Percentiles rank a stretch among this genome's conserved stretches.
Evolutionary conservation across 2,329 filamentous ascomycete species (phyloP).

Genomic region (Arthrobotrys iridis): DNA sequence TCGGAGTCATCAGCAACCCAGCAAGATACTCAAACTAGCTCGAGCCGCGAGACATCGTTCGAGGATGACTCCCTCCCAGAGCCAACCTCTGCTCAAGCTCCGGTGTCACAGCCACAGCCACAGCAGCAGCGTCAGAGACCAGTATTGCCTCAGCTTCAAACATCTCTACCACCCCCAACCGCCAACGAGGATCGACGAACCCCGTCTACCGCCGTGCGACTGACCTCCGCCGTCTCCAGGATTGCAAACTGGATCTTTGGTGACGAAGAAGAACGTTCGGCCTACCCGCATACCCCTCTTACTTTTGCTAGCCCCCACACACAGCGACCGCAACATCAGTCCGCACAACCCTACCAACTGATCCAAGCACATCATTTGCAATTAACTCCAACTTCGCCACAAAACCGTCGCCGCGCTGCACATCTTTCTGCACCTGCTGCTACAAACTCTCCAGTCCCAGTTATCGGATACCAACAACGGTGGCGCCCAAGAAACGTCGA

Average conservation of each 20-base stretch:
- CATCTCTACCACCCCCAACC: slow-evolving; percentile 23
- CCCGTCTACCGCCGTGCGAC: slow-evolving; percentile 40
- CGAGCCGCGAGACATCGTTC: slow-evolving; percentile 34
- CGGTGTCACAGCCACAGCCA: neutral
- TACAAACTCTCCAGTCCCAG: neutral
- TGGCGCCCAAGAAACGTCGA: slow-evolving; percentile 51
- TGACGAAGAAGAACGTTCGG: slow-evolving; percentile 30
- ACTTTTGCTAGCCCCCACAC: neutral
- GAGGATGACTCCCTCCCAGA: slow-evolving; percentile 35
- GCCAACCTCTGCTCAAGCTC: neutral
- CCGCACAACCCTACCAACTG: slow-evolving; percentile 30
- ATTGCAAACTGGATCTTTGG: slow-evolving; percentile 53
- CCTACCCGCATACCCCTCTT: slow-evolving; percentile 26
- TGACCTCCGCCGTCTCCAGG: slow-evolving; percentile 48
- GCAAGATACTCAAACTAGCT: slow-evolving; percentile 5
- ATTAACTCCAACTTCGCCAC: slow-evolving; percentile 46
- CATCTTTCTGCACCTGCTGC: slow-evolving; percentile 40
- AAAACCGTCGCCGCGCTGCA: slow-evolving; percentile 36
- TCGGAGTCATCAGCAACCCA: neutral
- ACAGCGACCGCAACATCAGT: slow-evolving; percentile 24
- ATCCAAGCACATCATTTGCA: slow-evolving; percentile 51
- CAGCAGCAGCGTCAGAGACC: slow-evolving; percentile 39
- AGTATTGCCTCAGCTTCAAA: slow-evolving; percentile 41
- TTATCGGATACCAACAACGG: slow-evolving; percentile 46
- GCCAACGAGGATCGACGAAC: slow-evolving; percentile 33